Base-by-base conservation (phyloP, 345 rosid genomes). In the Linum trigynum region DNA sequence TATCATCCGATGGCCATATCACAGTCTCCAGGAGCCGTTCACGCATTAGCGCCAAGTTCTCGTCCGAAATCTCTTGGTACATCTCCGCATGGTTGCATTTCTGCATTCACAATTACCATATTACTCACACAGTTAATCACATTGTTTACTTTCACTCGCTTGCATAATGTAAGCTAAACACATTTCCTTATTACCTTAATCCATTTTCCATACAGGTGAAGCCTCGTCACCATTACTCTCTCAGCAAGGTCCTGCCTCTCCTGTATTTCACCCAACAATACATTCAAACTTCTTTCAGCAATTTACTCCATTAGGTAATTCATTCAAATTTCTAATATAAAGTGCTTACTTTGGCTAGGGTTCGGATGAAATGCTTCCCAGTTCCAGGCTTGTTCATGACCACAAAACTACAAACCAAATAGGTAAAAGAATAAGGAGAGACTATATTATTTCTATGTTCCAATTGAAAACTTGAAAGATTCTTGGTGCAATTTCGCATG, bases 141-240 rank as follows among this genome's bases (percentile, higher is more conserved):
- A 48, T 6, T 48, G 3, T 9, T 15, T 48, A 23, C 32, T 23
- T 0, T 23, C 0, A 23, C 32, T 23, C 32, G 32, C 32, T 23
- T 23, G 32, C 32, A 23, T 23, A 23, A 23, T 23, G 32, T 23
- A 23, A 48, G 53, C 11, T 48, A 48, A 41, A 4, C 9, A 41
- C 45, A 41, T 10, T 35, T 60, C 3, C 3, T 41, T 4, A 12
- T 64, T 77, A 94, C 99, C 97, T 92, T 92, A 45, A 81, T 76
- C 99, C 99, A 92, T 67, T 88, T 88, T 56, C 95, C 97, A 60
- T 92, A 92, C 65, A 92, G 73, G 77, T 88, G 96, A 55, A 92
- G 96, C 5, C 99, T 86, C 1, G 99, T 92, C 65, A 92, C 78
- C 99, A 92, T 92, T 70, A 92, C 96, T 82, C 99, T 79, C 71